These are phyloP conservation scores for Cutaneotrichosporon sp. DNA, from an alignment of 1,284 basidiomycete species.

Conservation along the genomic window DNA sequence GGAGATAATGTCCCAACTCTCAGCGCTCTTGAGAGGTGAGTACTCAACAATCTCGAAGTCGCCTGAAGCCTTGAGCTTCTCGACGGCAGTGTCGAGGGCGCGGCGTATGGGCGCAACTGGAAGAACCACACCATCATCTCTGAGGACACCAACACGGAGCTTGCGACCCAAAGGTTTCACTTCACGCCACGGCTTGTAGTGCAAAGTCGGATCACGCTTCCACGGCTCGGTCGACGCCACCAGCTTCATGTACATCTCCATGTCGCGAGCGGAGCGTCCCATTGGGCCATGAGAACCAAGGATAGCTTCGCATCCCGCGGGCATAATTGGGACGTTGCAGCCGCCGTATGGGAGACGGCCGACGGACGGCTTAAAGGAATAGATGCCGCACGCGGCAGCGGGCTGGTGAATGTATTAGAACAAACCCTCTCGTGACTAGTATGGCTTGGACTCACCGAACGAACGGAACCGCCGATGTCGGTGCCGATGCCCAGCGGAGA, in stretches of 20 bases:
- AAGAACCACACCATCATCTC: slow-evolving; percentile 58
- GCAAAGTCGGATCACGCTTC: slow-evolving; percentile 56
- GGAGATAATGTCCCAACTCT: slow-evolving; percentile 36
- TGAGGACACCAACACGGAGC: slow-evolving; percentile 40
- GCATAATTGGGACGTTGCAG: slow-evolving; percentile 15
- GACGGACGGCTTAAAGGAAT: slow-evolving; percentile 41
- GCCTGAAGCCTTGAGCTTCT: slow-evolving; percentile 26
- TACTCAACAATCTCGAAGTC: slow-evolving; percentile 35
- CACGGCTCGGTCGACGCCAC: slow-evolving; percentile 55
- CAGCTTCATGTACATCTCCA: slow-evolving; percentile 59
- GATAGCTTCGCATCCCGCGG: slow-evolving; percentile 37
- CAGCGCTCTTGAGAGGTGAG: slow-evolving; percentile 19
- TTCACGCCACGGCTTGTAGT: slow-evolving; percentile 53
- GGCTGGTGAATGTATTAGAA: no score
- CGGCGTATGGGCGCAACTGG: slow-evolving; percentile 52
- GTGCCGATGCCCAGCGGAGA: slow-evolving; percentile 59
- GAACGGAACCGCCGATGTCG: slow-evolving; percentile 35
- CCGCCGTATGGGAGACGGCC: slow-evolving; percentile 39
- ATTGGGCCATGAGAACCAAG: slow-evolving; percentile 56
- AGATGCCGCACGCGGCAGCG: slow-evolving; percentile 41
- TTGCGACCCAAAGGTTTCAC: slow-evolving; percentile 53
- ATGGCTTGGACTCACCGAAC: slow-evolving; percentile 8
- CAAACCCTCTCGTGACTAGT: no score
- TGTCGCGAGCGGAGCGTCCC: slow-evolving; percentile 54
- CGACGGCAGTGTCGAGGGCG: slow-evolving; percentile 37